Percentiles rank a stretch among this genome's conserved stretches.
Conservation (phyloP, 2,329 filamentous ascomycete genomes). For the Diatrype stigma region DNA sequence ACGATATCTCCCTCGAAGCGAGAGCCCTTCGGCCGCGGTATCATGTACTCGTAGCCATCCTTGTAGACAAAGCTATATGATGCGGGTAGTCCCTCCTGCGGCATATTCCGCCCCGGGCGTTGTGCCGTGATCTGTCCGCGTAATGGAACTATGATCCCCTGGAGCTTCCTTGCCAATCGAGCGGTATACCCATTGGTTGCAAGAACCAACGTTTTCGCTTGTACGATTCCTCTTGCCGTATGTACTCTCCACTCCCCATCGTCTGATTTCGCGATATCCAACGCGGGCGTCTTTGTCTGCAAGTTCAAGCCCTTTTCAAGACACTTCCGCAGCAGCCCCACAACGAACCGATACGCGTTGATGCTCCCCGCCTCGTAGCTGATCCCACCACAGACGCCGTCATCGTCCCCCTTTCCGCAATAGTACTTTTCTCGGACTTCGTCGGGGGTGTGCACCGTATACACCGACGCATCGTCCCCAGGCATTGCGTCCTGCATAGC, state of each 20-base stretch:
- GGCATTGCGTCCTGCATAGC: slow-evolving; percentile 43
- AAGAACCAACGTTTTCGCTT: slow-evolving; percentile 40
- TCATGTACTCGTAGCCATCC: slow-evolving; percentile 64
- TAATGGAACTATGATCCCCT: slow-evolving; percentile 44
- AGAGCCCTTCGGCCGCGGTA: slow-evolving; percentile 48
- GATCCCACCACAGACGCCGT: slow-evolving; percentile 41
- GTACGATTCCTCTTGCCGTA: slow-evolving; percentile 39
- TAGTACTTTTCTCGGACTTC: slow-evolving; percentile 39
- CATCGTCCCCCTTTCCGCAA: slow-evolving; percentile 24
- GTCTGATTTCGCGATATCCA: slow-evolving; percentile 13
- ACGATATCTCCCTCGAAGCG: slow-evolving; percentile 48
- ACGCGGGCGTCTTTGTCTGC: slow-evolving; percentile 48
- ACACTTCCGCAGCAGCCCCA: slow-evolving; percentile 42
- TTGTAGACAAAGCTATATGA: slow-evolving; percentile 61
- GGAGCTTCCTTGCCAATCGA: slow-evolving; percentile 37
- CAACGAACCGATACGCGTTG: slow-evolving; percentile 34
- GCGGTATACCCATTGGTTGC: slow-evolving; percentile 53
- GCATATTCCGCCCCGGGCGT: slow-evolving; percentile 30
- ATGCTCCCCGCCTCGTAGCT: slow-evolving; percentile 41
- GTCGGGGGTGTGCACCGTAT: slow-evolving; percentile 38
- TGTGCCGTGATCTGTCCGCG: slow-evolving; percentile 48
- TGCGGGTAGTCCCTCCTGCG: slow-evolving; percentile 35
- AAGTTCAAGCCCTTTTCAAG: slow-evolving; percentile 43
- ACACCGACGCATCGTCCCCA: slow-evolving; percentile 36
- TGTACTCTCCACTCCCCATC: slow-evolving; percentile 32